Base-by-base conservation (phyloP, 139 green algal species). In the Pycnococcus provasolii region DNA sequence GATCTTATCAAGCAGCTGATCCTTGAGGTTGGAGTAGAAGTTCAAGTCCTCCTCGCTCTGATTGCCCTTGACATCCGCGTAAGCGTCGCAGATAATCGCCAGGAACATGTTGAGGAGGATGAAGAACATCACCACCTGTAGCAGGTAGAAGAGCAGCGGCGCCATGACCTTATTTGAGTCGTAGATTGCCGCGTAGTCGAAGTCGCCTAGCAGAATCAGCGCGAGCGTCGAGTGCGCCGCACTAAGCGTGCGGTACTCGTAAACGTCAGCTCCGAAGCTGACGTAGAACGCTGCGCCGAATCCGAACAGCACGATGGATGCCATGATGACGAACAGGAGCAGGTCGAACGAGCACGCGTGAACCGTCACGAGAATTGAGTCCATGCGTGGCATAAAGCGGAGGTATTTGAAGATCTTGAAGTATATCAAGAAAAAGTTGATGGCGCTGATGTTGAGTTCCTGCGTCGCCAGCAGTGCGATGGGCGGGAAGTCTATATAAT, bases 371-470 rank as follows among this genome's bases (percentile, higher is more conserved):
- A 78, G 66, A 50, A 78, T 78, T 45, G 51, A 40, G 42, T 73
- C 66, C 72, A 78, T 78, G 50, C 72, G 58, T 26, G 72, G 72
- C 42, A 78, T 65, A 13, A 53, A 5, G 61, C 61, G 5, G 50
- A 76, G 61, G 63, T 62, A 76, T 62, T 76, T 76, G 55, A 76
- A 78, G 50, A 78, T 47, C 72, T 78, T 78, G 65, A 78, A 78
- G 60, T 78, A 78, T 3, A 78, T 44, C 2, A 78, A 57, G 65
- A 78, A 78, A 48, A 78, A 78, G 72, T 78, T 78, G 65, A 78
- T 39, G 44, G 72, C 64, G 44, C 6, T 51, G 53, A 73, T 41
- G 60, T 78, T 78, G 44, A 78, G 64, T 64, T 78, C 72, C 47
- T 65, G 48, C 45, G 45, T 68, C 39, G 72, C 57, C 13, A 57